Evolutionary conservation across 192 early-diverging fungal genomes (phyloP).

Genomic region (Coemansia biformis): DNA sequence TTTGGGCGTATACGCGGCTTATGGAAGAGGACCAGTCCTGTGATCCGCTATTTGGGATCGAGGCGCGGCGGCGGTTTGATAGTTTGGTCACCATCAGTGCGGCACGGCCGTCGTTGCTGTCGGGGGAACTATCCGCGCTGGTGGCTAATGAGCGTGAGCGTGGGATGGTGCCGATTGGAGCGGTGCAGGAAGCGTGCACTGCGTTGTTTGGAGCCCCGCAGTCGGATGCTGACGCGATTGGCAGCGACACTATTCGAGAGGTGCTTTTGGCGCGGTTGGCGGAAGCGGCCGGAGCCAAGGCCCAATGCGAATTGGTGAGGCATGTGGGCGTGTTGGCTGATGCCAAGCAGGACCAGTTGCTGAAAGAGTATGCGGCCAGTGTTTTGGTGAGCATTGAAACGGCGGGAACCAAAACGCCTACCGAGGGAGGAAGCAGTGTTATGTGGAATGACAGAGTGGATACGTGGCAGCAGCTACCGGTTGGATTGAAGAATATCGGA

Average conservation of each 20-base stretch:
- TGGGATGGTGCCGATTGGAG: constrained; percentile 47
- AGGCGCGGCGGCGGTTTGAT: constrained; percentile 44
- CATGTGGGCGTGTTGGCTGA: constrained; percentile 19
- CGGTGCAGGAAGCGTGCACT: constrained; percentile 44
- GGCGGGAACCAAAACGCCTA: no score
- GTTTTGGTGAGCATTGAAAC: no score
- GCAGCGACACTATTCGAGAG: constrained; percentile 28
- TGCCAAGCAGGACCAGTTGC: constrained; percentile 17
- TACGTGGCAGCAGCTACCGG: constrained; percentile 51
- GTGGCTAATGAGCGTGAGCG: constrained; percentile 53
- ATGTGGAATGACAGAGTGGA: no score
- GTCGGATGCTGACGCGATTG: constrained; percentile 36
- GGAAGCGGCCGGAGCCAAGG: constrained; percentile 21
- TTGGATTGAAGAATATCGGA: constrained; percentile 75
- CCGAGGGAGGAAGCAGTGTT: no score
- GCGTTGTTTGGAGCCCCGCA: constrained; percentile 32
- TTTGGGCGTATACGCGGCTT: constrained; percentile 52
- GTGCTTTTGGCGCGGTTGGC: constrained; percentile 25
- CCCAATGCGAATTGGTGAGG: constrained; percentile 24
- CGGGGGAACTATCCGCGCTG: constrained; percentile 29
- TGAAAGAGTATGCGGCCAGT: constrained; percentile 25
- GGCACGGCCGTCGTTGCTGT: constrained; percentile 21
- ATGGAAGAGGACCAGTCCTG: constrained; percentile 42
- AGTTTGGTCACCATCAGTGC: constrained; percentile 35
- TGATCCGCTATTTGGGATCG: constrained; percentile 14